Evolutionary conservation across 1,284 basidiomycete species (phyloP).

Genomic region (Papiliotrema laurentii): DNA sequence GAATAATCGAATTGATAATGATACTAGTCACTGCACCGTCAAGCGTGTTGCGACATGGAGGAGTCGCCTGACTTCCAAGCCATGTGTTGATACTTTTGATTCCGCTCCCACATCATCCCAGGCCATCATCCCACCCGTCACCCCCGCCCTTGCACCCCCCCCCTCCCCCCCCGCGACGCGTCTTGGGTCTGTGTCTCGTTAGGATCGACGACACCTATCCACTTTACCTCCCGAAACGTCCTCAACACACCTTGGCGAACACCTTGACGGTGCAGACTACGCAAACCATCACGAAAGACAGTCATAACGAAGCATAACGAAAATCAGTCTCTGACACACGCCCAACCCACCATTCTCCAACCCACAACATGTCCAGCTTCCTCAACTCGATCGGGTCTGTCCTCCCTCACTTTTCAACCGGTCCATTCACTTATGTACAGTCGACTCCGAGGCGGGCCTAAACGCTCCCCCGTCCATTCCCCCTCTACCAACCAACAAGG

Average conservation of each 20-base stretch:
- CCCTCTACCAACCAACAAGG: constrained; percentile 12
- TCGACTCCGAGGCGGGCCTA: constrained; percentile 45
- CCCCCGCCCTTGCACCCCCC: background rate
- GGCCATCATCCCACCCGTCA: no score
- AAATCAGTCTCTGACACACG: no score
- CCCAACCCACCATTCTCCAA: no score
- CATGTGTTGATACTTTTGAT: constrained; percentile 6
- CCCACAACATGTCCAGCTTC: constrained; percentile 38
- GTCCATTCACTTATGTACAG: constrained; percentile 13
- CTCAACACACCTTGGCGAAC: background rate
- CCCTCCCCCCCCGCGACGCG: background rate
- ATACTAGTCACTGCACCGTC: background rate
- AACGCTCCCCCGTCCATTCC: constrained; percentile 34
- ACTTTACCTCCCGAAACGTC: background rate
- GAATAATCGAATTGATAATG: background rate
- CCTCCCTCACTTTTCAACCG: background rate
- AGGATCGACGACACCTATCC: background rate
- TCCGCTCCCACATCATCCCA: background rate
- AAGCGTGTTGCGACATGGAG: background rate
- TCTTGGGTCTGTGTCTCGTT: no score
- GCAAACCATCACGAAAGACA: background rate
- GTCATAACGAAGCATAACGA: background rate
- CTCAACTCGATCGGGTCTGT: constrained; percentile 45
- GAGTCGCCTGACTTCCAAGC: no score
- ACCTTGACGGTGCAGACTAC: background rate